phyloP scores from a whole-genome alignment of 352 stramenopile genomes.

The Globisporangium ultimum region DNA sequence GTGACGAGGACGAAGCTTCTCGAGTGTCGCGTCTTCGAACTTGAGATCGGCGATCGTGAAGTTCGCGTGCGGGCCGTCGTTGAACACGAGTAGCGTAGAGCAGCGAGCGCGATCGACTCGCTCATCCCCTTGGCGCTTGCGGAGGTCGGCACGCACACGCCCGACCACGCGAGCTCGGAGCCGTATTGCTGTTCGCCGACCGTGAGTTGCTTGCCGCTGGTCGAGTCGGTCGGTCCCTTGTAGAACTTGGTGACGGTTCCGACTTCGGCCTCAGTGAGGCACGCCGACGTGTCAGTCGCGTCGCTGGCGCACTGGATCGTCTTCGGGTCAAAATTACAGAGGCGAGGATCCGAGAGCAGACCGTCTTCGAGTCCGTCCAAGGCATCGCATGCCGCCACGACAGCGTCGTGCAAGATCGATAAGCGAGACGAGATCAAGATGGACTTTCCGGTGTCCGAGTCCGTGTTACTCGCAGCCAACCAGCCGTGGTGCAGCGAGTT shows the following conservation, averaged over 20 bases:
- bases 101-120: slow-evolving; percentile 26
- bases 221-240: slow-evolving; percentile 26
- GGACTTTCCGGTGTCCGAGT: slow-evolving; percentile 17
- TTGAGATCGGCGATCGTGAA: slow-evolving; percentile 40
- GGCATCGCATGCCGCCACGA: too few relatives aligned
- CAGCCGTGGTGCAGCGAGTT: slow-evolving; percentile 20
- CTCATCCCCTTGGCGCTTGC: slow-evolving; percentile 25
- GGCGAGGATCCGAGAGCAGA: too few relatives aligned
- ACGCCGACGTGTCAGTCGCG: slow-evolving; percentile 31
- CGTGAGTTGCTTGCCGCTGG: slow-evolving; percentile 26
- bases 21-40: slow-evolving; percentile 33
- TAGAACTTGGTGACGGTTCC: slow-evolving; percentile 32
- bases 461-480: slow-evolving; percentile 24
- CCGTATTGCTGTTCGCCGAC: slow-evolving; percentile 40
- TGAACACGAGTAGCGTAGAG: slow-evolving; percentile 43
- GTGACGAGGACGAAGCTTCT: slow-evolving; percentile 28
- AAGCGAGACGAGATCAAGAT: slow-evolving; percentile 24
- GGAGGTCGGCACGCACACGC: slow-evolving; percentile 32
- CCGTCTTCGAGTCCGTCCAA: too few relatives aligned
- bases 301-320: slow-evolving; percentile 6
- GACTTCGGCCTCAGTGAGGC: slow-evolving; percentile 30
- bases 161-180: slow-evolving; percentile 37
- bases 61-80: slow-evolving; percentile 28
- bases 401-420: slow-evolving; percentile 33
- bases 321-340: too few relatives aligned